Base-by-base conservation (phyloP, 345 rosid genomes). In the Camelina hispida region DNA sequence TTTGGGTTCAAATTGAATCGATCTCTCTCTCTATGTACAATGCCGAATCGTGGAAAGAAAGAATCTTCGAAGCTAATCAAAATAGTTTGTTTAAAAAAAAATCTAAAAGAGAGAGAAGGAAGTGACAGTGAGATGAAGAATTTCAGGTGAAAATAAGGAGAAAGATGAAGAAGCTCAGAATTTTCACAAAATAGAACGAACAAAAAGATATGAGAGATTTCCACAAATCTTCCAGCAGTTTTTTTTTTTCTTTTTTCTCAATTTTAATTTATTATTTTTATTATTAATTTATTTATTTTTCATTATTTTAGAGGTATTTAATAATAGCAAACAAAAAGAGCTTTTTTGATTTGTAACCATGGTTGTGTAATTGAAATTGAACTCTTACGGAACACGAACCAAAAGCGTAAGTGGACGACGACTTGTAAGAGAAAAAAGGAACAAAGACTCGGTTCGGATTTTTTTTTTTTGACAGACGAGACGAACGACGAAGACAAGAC, bases 41-140 rank as follows among this genome's bases (percentile, higher is more conserved):
- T 78, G 72, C 8, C 18, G 62, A 77, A 58, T 63, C 80, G 81
- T 66, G 64, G 57, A 43, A 43, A 46, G 64, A 54, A 43, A 72
- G 68, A 78, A 77, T 65, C 72, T 57, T 77, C 28, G 57, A 78
- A 78, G 80, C 80, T 77, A 71, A 66, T 78, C 68, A 60, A 78
- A 71, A 72, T 32, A 78, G 81, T 75, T 28, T 74, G 28, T 38
- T 42, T 16, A 52, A 72, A 62, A 59, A 3, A 2, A 15, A 6
- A 1, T 13, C 4, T 25, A 3, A 8, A 35, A 62, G 69, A 62
- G 70, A 52, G 55, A 71, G 55, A 70, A 15, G 61, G 43, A 59
- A 78, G 77, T 78, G 73, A 78, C 77, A 78, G 73, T 72, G 63
- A 72, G 64, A 72, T 78, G 68, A 78, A 72, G 77, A 78, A 78